A percentile compares a stretch with the other conserved stretches of the same genome.
Evolutionary conservation across 768 basidiomycete species (phyloP).

Genomic region (Russula brevipes): DNA sequence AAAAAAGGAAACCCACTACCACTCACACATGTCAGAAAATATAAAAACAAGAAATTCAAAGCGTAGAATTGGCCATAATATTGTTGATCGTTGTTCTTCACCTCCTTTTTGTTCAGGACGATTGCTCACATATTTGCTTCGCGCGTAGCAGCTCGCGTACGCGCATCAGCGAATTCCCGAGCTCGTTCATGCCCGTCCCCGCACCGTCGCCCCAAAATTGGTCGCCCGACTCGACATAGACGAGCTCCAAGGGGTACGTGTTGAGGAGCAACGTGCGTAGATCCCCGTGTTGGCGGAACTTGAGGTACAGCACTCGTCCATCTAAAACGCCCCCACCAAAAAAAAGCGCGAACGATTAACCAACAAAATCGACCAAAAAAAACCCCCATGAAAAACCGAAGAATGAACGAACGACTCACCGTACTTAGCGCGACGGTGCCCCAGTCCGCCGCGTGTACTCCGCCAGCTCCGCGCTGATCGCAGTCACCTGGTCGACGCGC

Average conservation of each 20-base stretch:
- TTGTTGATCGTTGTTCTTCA: too few relatives aligned
- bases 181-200: slow-evolving; percentile 53
- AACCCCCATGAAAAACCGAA: too few relatives aligned
- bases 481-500: slow-evolving; percentile 38
- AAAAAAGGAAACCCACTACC: too few relatives aligned
- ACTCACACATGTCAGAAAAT: too few relatives aligned
- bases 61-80: too few relatives aligned
- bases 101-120: too few relatives aligned
- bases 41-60: too few relatives aligned
- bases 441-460: slow-evolving; percentile 54
- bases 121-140: slow-evolving; percentile 27
- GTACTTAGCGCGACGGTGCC: slow-evolving; percentile 42
- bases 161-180: slow-evolving; percentile 54
- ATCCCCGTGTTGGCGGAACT: slow-evolving; percentile 65
- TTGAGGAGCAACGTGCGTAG: slow-evolving; percentile 49
- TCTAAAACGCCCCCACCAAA: slow-evolving; percentile 37
- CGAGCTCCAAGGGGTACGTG: slow-evolving; percentile 42
- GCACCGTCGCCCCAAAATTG: slow-evolving; percentile 63
- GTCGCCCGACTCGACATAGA: slow-evolving; percentile 53
- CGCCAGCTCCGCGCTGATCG: slow-evolving; percentile 30
- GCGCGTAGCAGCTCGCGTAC: slow-evolving; percentile 46
- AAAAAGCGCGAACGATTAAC: too few relatives aligned
- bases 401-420: slow-evolving; percentile 36
- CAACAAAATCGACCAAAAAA: neutral
- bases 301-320: slow-evolving; percentile 65